These are phyloP conservation scores for Pseudogymnoascus sp. DNA, from an alignment of 2,329 filamentous ascomycete species.

Conservation along the genomic window DNA sequence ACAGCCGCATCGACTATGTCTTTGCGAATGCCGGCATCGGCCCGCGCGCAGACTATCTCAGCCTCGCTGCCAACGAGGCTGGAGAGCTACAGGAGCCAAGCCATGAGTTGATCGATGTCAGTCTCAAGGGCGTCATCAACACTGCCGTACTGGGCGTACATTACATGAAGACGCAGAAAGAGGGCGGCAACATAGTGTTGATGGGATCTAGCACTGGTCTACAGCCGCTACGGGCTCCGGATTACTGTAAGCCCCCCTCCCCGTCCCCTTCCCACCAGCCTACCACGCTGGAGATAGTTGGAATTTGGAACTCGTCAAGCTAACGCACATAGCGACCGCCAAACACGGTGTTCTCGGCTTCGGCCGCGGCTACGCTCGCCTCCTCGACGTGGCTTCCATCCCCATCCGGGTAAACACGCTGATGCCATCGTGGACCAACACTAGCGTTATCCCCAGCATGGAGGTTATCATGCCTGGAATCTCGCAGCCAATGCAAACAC, in stretches of 20 bases:
- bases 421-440: constrained; percentile 46
- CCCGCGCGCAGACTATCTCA: constrained; percentile 38
- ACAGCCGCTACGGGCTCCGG: constrained; percentile 40
- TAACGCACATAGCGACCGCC: constrained; percentile 32
- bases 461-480: constrained; percentile 31
- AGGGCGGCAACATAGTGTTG: constrained; percentile 45
- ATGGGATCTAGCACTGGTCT: constrained; percentile 43
- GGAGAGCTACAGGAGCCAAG: constrained; percentile 40
- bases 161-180: constrained; percentile 40
- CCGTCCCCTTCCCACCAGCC: background rate
- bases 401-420: constrained; percentile 49
- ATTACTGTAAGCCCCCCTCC: constrained; percentile 36
- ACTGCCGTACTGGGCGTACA: constrained; percentile 40
- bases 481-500: constrained; percentile 35
- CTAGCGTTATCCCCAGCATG: constrained; percentile 36
- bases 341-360: constrained; percentile 50
- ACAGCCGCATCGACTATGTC: constrained; percentile 19
- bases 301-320: background rate
- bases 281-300: background rate
- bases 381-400: constrained; percentile 29
- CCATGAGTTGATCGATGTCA: constrained; percentile 38
- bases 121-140: constrained; percentile 40
- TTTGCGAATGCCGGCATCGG: constrained; percentile 45
- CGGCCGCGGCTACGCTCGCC: constrained; percentile 37
- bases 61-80: constrained; percentile 38